A percentile compares a stretch with the other conserved stretches of the same genome.
phyloP scores from a whole-genome alignment of 208 protist genomes.

The Crithidia thermophila region DNA sequence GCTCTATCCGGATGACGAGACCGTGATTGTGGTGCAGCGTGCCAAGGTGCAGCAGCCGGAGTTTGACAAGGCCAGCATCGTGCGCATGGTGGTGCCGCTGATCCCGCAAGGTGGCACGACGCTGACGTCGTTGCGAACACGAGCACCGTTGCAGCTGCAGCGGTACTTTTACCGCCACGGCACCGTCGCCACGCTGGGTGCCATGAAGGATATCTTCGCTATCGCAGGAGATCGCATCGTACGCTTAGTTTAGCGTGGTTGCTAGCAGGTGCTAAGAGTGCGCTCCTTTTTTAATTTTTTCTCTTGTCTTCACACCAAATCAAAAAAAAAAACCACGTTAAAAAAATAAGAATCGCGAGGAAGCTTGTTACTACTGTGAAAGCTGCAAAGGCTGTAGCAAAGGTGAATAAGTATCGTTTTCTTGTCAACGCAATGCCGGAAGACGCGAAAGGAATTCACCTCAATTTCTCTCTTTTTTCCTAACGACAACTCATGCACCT shows the following conservation, averaged over 20 bases:
- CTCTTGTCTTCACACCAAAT: not conserved
- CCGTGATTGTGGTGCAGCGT: conserved; percentile 71
- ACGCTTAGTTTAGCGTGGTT: conserved; percentile 44
- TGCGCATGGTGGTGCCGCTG: conserved; percentile 62
- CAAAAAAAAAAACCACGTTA: not conserved
- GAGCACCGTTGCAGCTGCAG: conserved; percentile 77
- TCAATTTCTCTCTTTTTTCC: no score
- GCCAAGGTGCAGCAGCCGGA: conserved; percentile 67
- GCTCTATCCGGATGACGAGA: conserved; percentile 74
- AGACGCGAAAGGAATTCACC: no score
- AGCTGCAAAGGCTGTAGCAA: no score
- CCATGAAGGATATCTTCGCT: conserved; percentile 62
- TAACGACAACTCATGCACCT: no score
- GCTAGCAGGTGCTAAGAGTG: not conserved
- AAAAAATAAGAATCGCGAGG: no score
- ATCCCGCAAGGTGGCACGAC: conserved; percentile 73
- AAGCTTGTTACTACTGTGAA: no score
- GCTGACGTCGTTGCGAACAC: conserved; percentile 45
- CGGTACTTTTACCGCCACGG: conserved; percentile 79
- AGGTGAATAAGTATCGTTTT: no score
- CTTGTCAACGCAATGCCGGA: no score
- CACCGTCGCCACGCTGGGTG: conserved; percentile 56
- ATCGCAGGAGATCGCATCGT: conserved; percentile 73
- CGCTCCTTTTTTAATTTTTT: not conserved
- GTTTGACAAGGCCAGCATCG: conserved; percentile 57